Evolutionary conservation across 1,284 basidiomycete genomes (phyloP).

Genomic region (Tilletia indica): DNA sequence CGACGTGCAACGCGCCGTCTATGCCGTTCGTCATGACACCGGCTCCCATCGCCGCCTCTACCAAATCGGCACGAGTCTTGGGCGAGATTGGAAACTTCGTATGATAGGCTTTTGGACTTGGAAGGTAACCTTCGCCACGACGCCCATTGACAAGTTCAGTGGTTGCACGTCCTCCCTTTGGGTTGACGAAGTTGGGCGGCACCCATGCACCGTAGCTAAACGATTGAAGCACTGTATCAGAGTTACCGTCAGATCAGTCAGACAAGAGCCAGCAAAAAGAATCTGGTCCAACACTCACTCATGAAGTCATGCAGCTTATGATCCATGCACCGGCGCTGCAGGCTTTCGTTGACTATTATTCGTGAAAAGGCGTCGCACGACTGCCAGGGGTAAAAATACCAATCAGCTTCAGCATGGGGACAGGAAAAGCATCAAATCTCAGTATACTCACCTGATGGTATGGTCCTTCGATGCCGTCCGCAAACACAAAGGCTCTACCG

Average conservation of each 20-base stretch:
- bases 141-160: not conserved
- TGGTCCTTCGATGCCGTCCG: conserved; percentile 14
- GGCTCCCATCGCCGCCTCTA: conserved; percentile 36
- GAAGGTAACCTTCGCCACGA: conserved; percentile 3
- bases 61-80: conserved; percentile 36
- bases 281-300: not conserved
- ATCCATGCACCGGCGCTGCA: conserved; percentile 27
- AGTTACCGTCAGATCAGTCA: conserved; percentile 18
- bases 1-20: conserved; percentile 17
- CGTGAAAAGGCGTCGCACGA: conserved; percentile 32
- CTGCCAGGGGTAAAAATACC: conserved; percentile 24
- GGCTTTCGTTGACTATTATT: conserved; percentile 32
- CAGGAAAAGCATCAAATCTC: not conserved
- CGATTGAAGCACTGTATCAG: not conserved
- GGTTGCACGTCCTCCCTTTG: conserved; percentile 14
- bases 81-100: conserved; percentile 16
- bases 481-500: conserved; percentile 33
- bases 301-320: conserved; percentile 24
- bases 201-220: not conserved
- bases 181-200: conserved; percentile 7
- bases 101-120: not conserved
- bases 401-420: not conserved
- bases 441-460: not conserved
- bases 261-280: not conserved
- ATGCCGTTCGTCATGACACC: conserved; percentile 19